phyloP scores from a whole-genome alignment of 768 basidiomycete genomes.

The Rhodotorula graminis region DNA sequence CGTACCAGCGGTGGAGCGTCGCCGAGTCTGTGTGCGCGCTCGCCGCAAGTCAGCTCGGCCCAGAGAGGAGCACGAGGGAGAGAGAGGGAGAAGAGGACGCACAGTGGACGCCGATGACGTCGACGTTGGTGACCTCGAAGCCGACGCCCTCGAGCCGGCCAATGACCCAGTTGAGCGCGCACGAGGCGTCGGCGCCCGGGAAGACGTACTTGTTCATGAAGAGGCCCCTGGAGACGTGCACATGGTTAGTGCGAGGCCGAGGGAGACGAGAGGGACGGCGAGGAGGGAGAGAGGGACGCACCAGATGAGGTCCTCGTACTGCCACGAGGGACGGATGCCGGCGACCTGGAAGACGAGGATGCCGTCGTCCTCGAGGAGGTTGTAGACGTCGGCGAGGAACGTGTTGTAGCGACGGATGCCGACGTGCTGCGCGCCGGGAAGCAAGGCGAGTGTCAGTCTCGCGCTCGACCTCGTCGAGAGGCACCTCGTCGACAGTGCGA shows the following conservation, averaged over 20 bases:
- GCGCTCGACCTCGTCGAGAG: background rate
- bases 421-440: slow-evolving; percentile 61
- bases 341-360: slow-evolving; percentile 96
- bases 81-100: slow-evolving; percentile 31
- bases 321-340: slow-evolving; percentile 91
- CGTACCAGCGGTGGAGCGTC: slow-evolving; percentile 68
- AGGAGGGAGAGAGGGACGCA: slow-evolving; percentile 34
- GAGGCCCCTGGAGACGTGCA: slow-evolving; percentile 59
- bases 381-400: slow-evolving; percentile 87
- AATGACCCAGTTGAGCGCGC: slow-evolving; percentile 92
- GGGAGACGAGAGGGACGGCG: background rate
- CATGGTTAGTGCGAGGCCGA: background rate
- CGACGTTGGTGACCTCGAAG: slow-evolving; percentile 93
- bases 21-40: slow-evolving; percentile 34
- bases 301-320: slow-evolving; percentile 97
- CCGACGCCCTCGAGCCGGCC: slow-evolving; percentile 70
- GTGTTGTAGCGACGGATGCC: slow-evolving; percentile 84
- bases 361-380: slow-evolving; percentile 89
- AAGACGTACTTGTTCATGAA: slow-evolving; percentile 99
- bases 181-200: slow-evolving; percentile 95
- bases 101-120: slow-evolving; percentile 88
- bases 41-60: background rate
- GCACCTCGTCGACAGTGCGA: background rate
- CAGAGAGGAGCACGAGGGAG: too few relatives aligned
- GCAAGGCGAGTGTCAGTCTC: background rate